A percentile compares a stretch with the other conserved stretches of the same genome.
These are phyloP conservation scores for Talaromyces sp. DNA, from an alignment of 2,329 filamentous ascomycete species.

Conservation along the genomic window DNA sequence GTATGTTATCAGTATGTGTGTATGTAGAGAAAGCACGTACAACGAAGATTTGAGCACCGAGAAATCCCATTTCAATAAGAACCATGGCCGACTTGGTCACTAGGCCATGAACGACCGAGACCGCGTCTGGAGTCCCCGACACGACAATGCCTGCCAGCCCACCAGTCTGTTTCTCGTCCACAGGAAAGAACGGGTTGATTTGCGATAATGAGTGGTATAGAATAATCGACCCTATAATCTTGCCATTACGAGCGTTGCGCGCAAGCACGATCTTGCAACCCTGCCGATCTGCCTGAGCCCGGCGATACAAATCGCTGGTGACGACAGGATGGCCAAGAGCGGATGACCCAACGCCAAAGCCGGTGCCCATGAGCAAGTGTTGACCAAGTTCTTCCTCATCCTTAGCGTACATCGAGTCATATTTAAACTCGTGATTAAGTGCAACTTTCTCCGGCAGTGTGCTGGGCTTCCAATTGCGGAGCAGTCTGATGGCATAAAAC, in stretches of 20 bases:
- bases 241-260: slow-evolving; percentile 1
- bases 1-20: background rate
- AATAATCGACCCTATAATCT: slow-evolving; percentile 8
- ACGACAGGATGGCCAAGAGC: slow-evolving; percentile 8
- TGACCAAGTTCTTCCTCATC: slow-evolving; percentile 8
- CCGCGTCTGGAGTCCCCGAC: background rate
- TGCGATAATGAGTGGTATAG: slow-evolving; percentile 8
- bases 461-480: background rate
- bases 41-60: slow-evolving; percentile 8
- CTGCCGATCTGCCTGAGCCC: slow-evolving; percentile 5
- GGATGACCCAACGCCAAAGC: slow-evolving; percentile 5
- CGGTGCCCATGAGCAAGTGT: slow-evolving; percentile 5
- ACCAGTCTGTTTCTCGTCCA: slow-evolving; percentile 6
- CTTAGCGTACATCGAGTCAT: slow-evolving; percentile 1
- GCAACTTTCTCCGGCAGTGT: slow-evolving; percentile 2
- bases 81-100: slow-evolving; percentile 3
- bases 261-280: slow-evolving; percentile 9
- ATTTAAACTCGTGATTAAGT: slow-evolving; percentile 1
- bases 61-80: slow-evolving; percentile 9
- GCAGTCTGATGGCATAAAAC: slow-evolving; percentile 2
- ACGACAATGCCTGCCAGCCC: slow-evolving; percentile 6
- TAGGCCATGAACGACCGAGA: slow-evolving; percentile 3
- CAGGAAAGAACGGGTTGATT: slow-evolving; percentile 9
- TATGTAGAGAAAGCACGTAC: background rate
- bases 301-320: slow-evolving; percentile 5